Conservation (phyloP, 306 rosid genomes). For the Cercis canadensis region DNA sequence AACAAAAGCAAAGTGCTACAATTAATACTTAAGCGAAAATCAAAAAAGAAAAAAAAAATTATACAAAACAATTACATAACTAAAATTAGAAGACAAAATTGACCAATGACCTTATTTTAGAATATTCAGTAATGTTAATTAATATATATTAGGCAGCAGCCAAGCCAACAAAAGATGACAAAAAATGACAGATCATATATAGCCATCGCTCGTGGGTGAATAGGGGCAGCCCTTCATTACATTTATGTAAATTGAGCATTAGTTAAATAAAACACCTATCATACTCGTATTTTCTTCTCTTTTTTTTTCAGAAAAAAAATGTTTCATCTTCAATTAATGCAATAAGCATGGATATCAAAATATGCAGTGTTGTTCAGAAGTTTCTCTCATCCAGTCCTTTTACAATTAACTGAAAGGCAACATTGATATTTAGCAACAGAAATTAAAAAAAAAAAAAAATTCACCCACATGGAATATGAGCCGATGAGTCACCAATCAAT, state of each 20-base stretch:
- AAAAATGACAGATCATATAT: slow-evolving; percentile 22
- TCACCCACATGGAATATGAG: no score
- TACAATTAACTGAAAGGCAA: slow-evolving; percentile 16
- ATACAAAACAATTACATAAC: not conserved
- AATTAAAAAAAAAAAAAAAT: no score
- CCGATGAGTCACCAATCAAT: no score
- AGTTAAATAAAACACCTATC: no score
- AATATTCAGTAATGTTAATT: slow-evolving; percentile 26
- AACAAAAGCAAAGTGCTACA: slow-evolving; percentile 1
- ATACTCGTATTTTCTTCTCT: no score
- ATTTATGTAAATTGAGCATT: no score
- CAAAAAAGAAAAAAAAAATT: no score
- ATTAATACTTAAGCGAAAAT: no score
- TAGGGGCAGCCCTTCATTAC: slow-evolving; percentile 13
- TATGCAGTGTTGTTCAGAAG: not conserved
- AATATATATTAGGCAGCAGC: slow-evolving; percentile 27
- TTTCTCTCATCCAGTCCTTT: slow-evolving; percentile 1
- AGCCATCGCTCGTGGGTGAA: slow-evolving; percentile 28
- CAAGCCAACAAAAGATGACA: slow-evolving; percentile 25
- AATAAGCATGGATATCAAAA: not conserved
- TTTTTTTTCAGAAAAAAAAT: no score
- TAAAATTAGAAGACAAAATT: no score
- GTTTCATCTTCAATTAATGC: no score
- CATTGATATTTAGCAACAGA: no score
- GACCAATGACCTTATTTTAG: slow-evolving; percentile 19